Evolutionary conservation across 140 eudicot species (phyloP).

Genomic region (Stevia rebaudiana): DNA sequence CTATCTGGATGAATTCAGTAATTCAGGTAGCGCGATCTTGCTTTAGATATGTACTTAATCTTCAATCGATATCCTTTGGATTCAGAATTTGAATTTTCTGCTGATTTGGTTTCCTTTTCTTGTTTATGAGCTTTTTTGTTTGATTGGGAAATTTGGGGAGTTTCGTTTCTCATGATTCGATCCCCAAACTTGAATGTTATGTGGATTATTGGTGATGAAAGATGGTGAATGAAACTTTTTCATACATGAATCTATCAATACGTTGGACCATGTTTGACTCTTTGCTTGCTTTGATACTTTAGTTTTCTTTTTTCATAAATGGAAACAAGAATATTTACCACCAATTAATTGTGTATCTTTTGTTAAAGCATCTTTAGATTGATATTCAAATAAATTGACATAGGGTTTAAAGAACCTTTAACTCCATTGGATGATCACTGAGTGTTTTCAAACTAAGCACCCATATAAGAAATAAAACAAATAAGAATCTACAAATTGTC

Average conservation of each 20-base stretch:
- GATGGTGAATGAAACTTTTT: neutral
- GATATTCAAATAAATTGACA: neutral
- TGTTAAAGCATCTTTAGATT: neutral
- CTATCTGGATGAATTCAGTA: neutral
- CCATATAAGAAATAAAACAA: neutral
- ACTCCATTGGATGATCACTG: neutral
- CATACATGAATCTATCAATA: neutral
- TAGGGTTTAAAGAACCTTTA: neutral
- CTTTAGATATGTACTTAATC: neutral
- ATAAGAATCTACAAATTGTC: neutral
- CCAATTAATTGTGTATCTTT: neutral
- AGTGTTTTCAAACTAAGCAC: neutral
- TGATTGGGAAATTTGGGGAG: conserved; percentile 7
- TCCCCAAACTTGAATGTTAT: neutral
- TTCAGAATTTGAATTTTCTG: neutral
- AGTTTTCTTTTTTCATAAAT: neutral
- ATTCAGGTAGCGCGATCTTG: neutral
- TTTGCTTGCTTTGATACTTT: neutral
- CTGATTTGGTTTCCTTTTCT: neutral
- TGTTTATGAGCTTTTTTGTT: neutral
- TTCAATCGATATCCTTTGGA: conserved; percentile 1
- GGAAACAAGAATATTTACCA: neutral
- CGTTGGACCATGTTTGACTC: neutral
- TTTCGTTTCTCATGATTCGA: neutral
- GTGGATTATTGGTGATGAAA: neutral